phyloP scores from a whole-genome alignment of 2,329 filamentous ascomycete species.

The Alternaria brassicae region DNA sequence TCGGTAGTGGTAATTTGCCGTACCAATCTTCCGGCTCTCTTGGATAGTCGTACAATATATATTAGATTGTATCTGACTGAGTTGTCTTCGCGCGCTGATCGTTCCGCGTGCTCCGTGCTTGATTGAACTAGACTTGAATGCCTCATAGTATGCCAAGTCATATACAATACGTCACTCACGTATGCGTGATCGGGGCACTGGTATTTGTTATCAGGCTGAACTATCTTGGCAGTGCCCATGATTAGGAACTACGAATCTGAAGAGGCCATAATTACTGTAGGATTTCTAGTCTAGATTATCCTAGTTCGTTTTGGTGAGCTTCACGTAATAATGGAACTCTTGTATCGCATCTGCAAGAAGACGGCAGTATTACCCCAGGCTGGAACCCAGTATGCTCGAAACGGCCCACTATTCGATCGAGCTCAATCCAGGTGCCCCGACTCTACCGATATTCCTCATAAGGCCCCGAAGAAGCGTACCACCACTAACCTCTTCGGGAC shows the following conservation, averaged over 20 bases:
- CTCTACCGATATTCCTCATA: not conserved
- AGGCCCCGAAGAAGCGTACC: not conserved
- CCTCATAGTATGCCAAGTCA: slow-evolving; percentile 14
- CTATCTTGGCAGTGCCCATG: not conserved
- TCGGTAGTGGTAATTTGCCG: not conserved
- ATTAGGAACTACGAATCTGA: not conserved
- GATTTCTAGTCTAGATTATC: not conserved
- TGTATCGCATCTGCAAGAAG: not conserved
- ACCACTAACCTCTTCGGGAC: not conserved
- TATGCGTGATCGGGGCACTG: not conserved
- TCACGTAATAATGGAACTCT: not conserved
- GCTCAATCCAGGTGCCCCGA: not conserved
- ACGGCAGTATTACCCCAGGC: slow-evolving; percentile 30
- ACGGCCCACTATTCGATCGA: not conserved
- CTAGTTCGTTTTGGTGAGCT: not conserved
- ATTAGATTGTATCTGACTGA: not conserved
- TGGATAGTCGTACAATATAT: not conserved
- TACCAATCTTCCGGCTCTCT: not conserved
- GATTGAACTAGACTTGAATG: not conserved
- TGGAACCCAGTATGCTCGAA: not conserved
- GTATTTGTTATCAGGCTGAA: not conserved
- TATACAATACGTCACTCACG: not conserved
- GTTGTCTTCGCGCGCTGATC: not conserved
- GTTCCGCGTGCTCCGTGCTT: slow-evolving; percentile 9
- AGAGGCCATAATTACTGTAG: not conserved